These are phyloP conservation scores for Arthrinium phaeospermum DNA, from an alignment of 2,329 filamentous ascomycete species.

Conservation along the genomic window DNA sequence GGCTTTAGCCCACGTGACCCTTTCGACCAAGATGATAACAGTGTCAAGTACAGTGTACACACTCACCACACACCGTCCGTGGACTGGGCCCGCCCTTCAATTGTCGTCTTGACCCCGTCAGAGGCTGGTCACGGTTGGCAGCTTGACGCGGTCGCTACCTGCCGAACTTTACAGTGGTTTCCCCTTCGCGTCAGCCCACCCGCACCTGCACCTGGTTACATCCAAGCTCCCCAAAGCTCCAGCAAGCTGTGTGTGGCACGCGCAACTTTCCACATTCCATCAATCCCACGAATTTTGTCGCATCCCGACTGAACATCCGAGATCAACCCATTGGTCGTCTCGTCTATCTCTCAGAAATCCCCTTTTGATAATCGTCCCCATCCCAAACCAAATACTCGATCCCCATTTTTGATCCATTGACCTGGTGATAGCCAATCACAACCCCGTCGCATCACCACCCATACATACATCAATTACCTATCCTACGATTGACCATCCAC, in stretches of 20 bases:
- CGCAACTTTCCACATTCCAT: conserved; percentile 1
- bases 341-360: not conserved
- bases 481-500: conserved; percentile 12
- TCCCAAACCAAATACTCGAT: not conserved
- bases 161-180: conserved; percentile 4
- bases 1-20: not conserved
- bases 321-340: conserved; percentile 14
- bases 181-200: conserved; percentile 1
- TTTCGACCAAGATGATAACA: not conserved
- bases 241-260: not conserved
- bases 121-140: not conserved
- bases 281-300: not conserved
- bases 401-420: conserved; percentile 14
- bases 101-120: conserved; percentile 1
- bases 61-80: not conserved
- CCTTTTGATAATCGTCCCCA: not conserved
- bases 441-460: conserved; percentile 13
- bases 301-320: conserved; percentile 6
- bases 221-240: not conserved
- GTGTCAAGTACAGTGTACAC: not conserved
- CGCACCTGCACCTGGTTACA: not conserved
- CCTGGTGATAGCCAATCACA: conserved; percentile 16
- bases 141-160: conserved; percentile 17
- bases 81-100: not conserved
- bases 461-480: not conserved